These are phyloP conservation scores for Fusarium brevicatenulatum DNA, from an alignment of 2,329 filamentous ascomycete genomes.

Conservation along the genomic window DNA sequence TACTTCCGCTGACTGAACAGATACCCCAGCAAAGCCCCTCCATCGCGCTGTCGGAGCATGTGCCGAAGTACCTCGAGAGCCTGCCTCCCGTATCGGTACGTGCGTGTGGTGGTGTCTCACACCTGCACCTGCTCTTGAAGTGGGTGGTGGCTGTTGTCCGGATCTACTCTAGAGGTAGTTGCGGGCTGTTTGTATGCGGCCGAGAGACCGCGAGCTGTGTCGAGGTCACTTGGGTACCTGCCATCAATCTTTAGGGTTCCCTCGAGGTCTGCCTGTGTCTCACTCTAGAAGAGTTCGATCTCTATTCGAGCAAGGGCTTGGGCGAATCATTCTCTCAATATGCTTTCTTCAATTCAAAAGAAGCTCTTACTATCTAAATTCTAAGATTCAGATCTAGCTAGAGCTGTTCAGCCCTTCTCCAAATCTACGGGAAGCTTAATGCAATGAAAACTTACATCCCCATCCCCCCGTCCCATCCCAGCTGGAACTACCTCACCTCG, in stretches of 20 bases:
- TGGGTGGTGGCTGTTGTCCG: slow-evolving; percentile 5
- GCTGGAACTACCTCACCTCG: slow-evolving; percentile 4
- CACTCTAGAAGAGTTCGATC: slow-evolving; percentile 2
- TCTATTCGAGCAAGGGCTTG: background rate
- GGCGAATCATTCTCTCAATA: background rate
- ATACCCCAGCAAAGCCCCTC: background rate
- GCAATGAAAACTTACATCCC: background rate
- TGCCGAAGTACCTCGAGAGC: background rate
- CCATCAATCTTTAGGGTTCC: background rate
- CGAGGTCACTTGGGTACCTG: background rate
- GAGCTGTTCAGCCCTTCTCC: slow-evolving; percentile 2
- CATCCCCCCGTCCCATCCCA: background rate
- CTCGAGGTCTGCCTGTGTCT: background rate
- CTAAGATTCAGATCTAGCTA: background rate
- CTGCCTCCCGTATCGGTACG: background rate
- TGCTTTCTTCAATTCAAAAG: slow-evolving; percentile 2
- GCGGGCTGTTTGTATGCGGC: slow-evolving; percentile 7
- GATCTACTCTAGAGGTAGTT: slow-evolving; percentile 5
- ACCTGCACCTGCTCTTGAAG: background rate
- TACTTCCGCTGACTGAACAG: background rate
- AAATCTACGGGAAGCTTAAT: slow-evolving; percentile 14
- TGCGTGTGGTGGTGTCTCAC: background rate
- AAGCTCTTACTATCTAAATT: slow-evolving; percentile 7
- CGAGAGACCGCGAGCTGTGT: background rate
- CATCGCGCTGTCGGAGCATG: background rate